phyloP scores from a whole-genome alignment of 1,284 basidiomycete genomes.

The Crocinoboletus sp. region DNA sequence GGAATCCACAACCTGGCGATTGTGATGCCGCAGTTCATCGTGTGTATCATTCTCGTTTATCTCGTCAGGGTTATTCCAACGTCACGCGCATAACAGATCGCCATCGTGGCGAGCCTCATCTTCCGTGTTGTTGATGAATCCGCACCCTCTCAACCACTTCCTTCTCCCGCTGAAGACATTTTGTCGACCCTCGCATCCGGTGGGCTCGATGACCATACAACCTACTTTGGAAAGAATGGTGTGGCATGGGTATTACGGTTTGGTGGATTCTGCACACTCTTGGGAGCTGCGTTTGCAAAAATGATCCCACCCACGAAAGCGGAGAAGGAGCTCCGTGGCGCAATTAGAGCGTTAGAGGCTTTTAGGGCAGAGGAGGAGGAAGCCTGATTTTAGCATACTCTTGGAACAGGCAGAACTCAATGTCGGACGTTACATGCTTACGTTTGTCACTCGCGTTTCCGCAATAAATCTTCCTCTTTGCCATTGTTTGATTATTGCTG shows the following conservation, averaged over 20 bases:
- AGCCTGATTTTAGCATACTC: constrained; percentile 33
- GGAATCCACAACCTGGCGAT: constrained; percentile 96
- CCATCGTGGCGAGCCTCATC: constrained; percentile 84
- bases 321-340: constrained; percentile 81
- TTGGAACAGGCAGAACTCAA: background rate
- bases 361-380: constrained; percentile 53
- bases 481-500: constrained; percentile 1
- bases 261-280: constrained; percentile 78
- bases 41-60: constrained; percentile 38
- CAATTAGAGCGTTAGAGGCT: constrained; percentile 74
- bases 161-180: constrained; percentile 13
- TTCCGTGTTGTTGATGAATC: constrained; percentile 75
- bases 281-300: constrained; percentile 70
- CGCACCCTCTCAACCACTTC: constrained; percentile 32
- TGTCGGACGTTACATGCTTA: constrained; percentile 10
- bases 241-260: constrained; percentile 94
- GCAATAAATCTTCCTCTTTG: too few species aligned
- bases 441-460: constrained; percentile 3
- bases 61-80: background rate
- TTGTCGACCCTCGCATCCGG: constrained; percentile 6
- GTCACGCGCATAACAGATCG: constrained; percentile 51
- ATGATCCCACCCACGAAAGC: constrained; percentile 83
- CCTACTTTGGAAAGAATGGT: constrained; percentile 78
- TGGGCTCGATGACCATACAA: constrained; percentile 39
- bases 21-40: constrained; percentile 89